Percentiles rank a stretch among this genome's conserved stretches.
Evolutionary conservation across 1,139 yeast species (phyloP).

Genomic region (Sugiyamaella sp.): DNA sequence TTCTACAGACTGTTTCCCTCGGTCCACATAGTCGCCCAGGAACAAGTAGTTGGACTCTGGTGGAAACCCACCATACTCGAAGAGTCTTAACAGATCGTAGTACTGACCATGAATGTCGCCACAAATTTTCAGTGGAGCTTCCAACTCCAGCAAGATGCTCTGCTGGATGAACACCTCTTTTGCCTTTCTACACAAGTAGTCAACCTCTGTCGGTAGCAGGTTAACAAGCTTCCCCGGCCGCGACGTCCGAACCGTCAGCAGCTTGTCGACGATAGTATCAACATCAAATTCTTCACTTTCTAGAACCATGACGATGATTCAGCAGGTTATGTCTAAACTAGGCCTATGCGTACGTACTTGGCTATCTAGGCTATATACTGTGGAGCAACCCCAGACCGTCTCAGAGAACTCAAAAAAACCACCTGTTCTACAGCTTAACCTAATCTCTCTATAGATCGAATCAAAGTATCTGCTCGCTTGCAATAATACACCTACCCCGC

Average conservation of each 20-base stretch:
- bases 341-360: too few relatives aligned
- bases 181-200: constrained; percentile 94
- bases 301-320: constrained; percentile 11
- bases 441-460: too few relatives aligned
- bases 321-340: too few relatives aligned
- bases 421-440: too few relatives aligned
- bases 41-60: constrained; percentile 89
- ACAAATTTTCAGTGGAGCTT: constrained; percentile 87
- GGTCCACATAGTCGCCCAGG: constrained; percentile 95
- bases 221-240: constrained; percentile 98
- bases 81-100: constrained; percentile 89
- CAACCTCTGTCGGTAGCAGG: constrained; percentile 88
- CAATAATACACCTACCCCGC: too few relatives aligned
- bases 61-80: constrained; percentile 98
- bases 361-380: too few relatives aligned
- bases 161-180: constrained; percentile 97
- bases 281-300: constrained; percentile 74
- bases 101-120: constrained; percentile 99
- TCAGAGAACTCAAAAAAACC: too few relatives aligned
- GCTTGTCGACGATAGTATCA: constrained; percentile 95
- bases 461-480: too few relatives aligned
- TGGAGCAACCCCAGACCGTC: too few relatives aligned
- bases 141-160: constrained; percentile 90
- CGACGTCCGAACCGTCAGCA: constrained; percentile 95
- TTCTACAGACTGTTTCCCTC: constrained; percentile 96